These are phyloP conservation scores for Aspergillus transmontanensis DNA, from an alignment of 2,329 filamentous ascomycete genomes.

Conservation along the genomic window DNA sequence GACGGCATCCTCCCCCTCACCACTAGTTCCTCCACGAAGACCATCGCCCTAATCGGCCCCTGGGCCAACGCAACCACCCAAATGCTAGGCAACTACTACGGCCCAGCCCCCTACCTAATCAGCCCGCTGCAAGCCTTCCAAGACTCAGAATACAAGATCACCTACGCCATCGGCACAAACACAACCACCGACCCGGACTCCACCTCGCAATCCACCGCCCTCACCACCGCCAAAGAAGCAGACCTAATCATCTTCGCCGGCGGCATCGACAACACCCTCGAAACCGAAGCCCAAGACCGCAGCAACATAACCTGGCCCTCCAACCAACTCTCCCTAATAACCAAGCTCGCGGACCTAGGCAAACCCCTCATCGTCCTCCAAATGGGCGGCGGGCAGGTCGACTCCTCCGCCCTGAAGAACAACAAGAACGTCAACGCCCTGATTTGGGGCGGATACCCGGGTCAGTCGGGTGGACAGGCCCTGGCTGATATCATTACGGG, in stretches of 20 bases:
- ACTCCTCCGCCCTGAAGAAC: slow-evolving; percentile 41
- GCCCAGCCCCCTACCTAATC: slow-evolving; percentile 58
- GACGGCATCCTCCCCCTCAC: slow-evolving; percentile 52
- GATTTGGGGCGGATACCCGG: slow-evolving; percentile 49
- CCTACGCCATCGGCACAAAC: slow-evolving; percentile 46
- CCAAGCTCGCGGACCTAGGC: slow-evolving; percentile 36
- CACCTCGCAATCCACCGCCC: slow-evolving; percentile 33
- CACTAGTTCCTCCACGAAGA: slow-evolving; percentile 21
- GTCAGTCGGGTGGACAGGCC: slow-evolving; percentile 47
- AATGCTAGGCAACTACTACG: slow-evolving; percentile 63
- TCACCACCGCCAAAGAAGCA: slow-evolving; percentile 37
- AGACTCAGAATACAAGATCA: slow-evolving; percentile 48
- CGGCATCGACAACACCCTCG: slow-evolving; percentile 46
- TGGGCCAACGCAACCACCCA: slow-evolving; percentile 61
- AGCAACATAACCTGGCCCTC: slow-evolving; percentile 45
- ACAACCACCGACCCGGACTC: slow-evolving; percentile 31
- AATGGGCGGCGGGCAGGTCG: slow-evolving; percentile 49
- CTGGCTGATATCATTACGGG: slow-evolving; percentile 47
- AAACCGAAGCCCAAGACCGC: slow-evolving; percentile 47
- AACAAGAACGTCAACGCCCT: slow-evolving; percentile 46
- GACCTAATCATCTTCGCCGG: slow-evolving; percentile 45
- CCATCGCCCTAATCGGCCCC: slow-evolving; percentile 59
- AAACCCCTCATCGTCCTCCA: slow-evolving; percentile 47
- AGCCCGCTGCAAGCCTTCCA: slow-evolving; percentile 57
- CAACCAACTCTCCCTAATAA: slow-evolving; percentile 45